A percentile compares a stretch with the other conserved stretches of the same genome.
phyloP scores from a whole-genome alignment of 306 rosid species.

The Quercus dentata region DNA sequence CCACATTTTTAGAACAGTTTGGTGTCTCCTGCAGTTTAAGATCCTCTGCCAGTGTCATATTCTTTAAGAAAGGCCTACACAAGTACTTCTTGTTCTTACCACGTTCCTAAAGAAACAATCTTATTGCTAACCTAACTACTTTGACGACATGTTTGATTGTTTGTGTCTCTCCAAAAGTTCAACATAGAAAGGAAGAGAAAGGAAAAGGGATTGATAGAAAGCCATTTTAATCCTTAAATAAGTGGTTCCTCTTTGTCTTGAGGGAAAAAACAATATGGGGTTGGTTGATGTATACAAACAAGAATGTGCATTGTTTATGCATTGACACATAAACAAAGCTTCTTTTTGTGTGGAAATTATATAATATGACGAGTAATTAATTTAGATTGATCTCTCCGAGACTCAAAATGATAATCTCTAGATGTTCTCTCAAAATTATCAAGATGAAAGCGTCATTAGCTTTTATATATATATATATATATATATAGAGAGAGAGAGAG shows the following conservation, averaged over 20 bases:
- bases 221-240: slow-evolving; percentile 3
- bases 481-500: too few species aligned
- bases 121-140: background rate
- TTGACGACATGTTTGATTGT: background rate
- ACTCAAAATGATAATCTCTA: too few species aligned
- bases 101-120: too few species aligned
- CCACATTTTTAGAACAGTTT: slow-evolving; percentile 27
- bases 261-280: background rate
- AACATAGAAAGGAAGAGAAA: background rate
- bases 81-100: background rate
- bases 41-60: slow-evolving; percentile 8
- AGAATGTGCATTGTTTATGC: slow-evolving; percentile 9
- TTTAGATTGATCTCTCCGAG: too few species aligned
- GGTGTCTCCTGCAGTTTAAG: slow-evolving; percentile 6
- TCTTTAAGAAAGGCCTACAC: slow-evolving; percentile 1
- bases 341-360: background rate
- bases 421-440: too few species aligned
- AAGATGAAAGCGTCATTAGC: too few species aligned
- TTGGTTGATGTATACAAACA: background rate
- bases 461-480: too few species aligned
- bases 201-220: slow-evolving; percentile 9
- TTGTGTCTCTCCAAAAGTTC: background rate
- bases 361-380: background rate
- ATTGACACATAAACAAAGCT: slow-evolving; percentile 7
- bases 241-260: background rate